Conservation (phyloP, 2,329 filamentous ascomycete species). For the Sarocladiaceae sp. region DNA sequence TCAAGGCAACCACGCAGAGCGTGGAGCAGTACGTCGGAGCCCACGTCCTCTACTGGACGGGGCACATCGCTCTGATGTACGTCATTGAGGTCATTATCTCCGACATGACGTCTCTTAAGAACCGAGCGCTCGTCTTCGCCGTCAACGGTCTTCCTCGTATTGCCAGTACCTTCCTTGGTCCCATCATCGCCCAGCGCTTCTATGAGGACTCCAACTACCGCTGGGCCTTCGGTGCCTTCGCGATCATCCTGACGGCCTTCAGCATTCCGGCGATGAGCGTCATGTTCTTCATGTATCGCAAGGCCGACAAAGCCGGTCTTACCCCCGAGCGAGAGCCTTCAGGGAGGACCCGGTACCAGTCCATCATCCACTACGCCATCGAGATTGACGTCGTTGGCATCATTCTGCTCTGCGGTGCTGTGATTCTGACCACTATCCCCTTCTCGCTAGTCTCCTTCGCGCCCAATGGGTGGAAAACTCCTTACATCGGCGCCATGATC, state of each 20-base stretch:
- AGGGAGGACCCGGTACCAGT: conserved; percentile 37
- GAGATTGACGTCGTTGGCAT: conserved; percentile 52
- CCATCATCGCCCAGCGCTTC: conserved; percentile 28
- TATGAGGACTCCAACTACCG: conserved; percentile 26
- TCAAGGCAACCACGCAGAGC: conserved; percentile 52
- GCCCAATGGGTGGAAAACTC: conserved; percentile 28
- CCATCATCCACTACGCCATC: conserved; percentile 40
- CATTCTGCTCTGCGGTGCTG: conserved; percentile 39
- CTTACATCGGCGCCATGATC: conserved; percentile 34
- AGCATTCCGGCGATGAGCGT: conserved; percentile 23
- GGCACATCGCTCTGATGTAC: conserved; percentile 31
- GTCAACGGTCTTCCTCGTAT: conserved; percentile 33
- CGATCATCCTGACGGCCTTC: conserved; percentile 51
- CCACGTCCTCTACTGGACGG: conserved; percentile 55
- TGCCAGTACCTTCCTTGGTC: conserved; percentile 34
- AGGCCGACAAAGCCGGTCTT: conserved; percentile 39
- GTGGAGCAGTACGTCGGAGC: conserved; percentile 50
- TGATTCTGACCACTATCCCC: conserved; percentile 43
- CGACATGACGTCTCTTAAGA: conserved; percentile 30
- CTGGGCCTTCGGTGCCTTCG: conserved; percentile 52
- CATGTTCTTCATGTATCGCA: conserved; percentile 29
- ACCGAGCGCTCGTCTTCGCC: conserved; percentile 33
- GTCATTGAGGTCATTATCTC: conserved; percentile 29
- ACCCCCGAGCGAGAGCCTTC: conserved; percentile 33
- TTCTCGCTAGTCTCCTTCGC: conserved; percentile 30